Conservation (phyloP, 176 grass and related monocot genomes). For the Alloteropsis semialata region DNA sequence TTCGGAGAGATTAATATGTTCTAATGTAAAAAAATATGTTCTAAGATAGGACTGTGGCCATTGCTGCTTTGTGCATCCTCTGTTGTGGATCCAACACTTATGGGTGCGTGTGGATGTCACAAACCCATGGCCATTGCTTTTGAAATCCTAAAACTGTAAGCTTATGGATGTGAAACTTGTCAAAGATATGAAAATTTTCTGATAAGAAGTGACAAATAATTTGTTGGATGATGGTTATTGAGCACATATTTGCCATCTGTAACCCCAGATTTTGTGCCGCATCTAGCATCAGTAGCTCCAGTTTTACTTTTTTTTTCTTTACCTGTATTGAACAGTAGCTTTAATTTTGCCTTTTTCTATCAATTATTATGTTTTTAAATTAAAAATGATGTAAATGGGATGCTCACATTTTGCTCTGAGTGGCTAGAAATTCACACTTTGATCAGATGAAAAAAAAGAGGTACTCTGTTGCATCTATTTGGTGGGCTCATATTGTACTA, state of each 20-base stretch:
- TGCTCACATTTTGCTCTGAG: background rate
- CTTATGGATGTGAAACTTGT: background rate
- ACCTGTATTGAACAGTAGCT: background rate
- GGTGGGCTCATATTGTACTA: background rate
- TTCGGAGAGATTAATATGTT: background rate
- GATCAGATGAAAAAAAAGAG: background rate
- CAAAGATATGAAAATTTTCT: background rate
- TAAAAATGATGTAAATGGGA: background rate
- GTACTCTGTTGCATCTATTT: background rate
- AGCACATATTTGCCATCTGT: background rate
- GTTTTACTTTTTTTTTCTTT: background rate
- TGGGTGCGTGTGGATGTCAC: no score
- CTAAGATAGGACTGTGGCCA: background rate
- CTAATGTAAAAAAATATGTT: no score
- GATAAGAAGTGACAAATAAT: background rate
- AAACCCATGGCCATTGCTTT: background rate
- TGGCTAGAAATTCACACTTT: background rate
- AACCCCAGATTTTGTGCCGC: background rate
- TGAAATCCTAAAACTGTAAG: background rate
- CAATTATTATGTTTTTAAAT: background rate
- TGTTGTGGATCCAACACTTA: background rate
- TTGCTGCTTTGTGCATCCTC: background rate
- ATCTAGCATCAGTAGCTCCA: background rate
- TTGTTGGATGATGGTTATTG: background rate
- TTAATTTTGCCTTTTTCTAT: background rate